phyloP scores from a whole-genome alignment of 2,329 filamentous ascomycete genomes.

The Botrytis aclada region DNA sequence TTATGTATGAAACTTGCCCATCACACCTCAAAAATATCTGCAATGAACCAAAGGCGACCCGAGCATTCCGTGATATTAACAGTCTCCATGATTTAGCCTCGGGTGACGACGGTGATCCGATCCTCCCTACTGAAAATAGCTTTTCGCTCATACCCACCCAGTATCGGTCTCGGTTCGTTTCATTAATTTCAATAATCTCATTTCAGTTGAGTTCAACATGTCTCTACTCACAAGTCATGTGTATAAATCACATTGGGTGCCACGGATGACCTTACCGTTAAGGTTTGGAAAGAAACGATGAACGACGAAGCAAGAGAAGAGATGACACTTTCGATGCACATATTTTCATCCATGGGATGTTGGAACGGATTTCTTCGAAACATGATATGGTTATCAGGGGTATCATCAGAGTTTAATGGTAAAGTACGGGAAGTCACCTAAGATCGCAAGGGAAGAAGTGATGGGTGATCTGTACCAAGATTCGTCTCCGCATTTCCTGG shows the following conservation, averaged over 20 bases:
- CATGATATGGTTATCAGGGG: no score
- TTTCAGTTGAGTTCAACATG: not conserved
- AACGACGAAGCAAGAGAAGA: not conserved
- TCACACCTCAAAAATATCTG: not conserved
- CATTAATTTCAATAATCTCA: not conserved
- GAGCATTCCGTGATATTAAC: not conserved
- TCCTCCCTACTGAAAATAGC: not conserved
- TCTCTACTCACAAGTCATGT: not conserved
- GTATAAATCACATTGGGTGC: not conserved
- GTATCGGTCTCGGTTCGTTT: not conserved
- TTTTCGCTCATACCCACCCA: not conserved
- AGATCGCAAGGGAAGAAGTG: not conserved
- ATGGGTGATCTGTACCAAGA: conserved; percentile 13
- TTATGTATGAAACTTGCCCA: not conserved
- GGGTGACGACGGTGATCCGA: not conserved
- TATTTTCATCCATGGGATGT: not conserved
- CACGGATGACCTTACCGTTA: not conserved
- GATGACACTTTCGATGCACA: not conserved
- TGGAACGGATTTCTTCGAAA: no score
- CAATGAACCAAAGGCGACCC: conserved; percentile 10
- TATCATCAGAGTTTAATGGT: not conserved
- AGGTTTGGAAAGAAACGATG: not conserved
- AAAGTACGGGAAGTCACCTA: not conserved
- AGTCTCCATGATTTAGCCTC: not conserved
- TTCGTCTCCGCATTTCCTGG: not conserved